Percentiles rank a stretch among this genome's conserved stretches.
Conservation (phyloP, 140 eudicot genomes). For the Senecio squalidus region DNA sequence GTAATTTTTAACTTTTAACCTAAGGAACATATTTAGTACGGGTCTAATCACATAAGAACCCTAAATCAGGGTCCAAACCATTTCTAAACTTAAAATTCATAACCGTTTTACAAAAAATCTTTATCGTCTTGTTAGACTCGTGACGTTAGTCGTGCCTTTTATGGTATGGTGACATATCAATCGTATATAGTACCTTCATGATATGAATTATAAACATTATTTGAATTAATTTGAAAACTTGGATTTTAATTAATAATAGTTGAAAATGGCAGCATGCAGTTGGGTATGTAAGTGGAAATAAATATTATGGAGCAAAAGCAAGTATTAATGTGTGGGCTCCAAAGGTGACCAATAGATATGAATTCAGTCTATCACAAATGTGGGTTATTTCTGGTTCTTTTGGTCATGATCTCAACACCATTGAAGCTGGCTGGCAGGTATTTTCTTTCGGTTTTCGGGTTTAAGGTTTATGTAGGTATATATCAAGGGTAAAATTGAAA, state of each 20-base stretch:
- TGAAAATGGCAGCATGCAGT: constrained; percentile 78
- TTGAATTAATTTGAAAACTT: neutral
- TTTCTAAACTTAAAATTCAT: too few species aligned
- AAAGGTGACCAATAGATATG: constrained; percentile 53
- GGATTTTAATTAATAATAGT: constrained; percentile 8
- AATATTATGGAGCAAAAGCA: constrained; percentile 88
- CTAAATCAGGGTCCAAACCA: too few species aligned
- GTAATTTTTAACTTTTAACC: too few species aligned
- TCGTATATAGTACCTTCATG: neutral
- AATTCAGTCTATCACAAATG: constrained; percentile 80
- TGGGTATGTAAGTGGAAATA: constrained; percentile 74
- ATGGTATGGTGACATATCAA: neutral
- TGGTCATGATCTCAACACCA: constrained; percentile 81
- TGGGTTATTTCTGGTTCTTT: constrained; percentile 87
- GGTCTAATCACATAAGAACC: too few species aligned
- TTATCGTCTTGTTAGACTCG: neutral
- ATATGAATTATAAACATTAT: neutral
- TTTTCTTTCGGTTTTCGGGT: constrained; percentile 4
- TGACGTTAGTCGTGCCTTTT: too few species aligned
- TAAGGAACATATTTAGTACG: too few species aligned
- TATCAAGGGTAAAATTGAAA: neutral
- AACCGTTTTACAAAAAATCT: too few species aligned
- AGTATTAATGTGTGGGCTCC: constrained; percentile 96
- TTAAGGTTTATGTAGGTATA: neutral
- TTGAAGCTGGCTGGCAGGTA: constrained; percentile 99